phyloP scores from a whole-genome alignment of 2,329 filamentous ascomycete genomes.

The Coccinonectria pachysandricola region DNA sequence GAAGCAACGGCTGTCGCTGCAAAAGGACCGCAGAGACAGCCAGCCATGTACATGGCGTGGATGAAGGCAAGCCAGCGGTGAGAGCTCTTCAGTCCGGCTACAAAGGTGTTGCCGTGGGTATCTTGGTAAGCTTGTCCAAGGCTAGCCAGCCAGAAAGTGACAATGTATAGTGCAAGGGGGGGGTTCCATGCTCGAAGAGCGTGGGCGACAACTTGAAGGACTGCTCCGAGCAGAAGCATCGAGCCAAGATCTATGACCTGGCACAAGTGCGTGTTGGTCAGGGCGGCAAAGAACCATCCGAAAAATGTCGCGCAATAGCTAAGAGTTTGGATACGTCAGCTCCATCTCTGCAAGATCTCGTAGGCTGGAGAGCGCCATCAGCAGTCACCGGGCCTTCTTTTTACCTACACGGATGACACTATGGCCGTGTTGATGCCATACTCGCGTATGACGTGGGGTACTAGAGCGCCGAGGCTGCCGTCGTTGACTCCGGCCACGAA shows the following conservation, averaged over 20 bases:
- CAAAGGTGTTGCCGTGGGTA: slow-evolving; percentile 50
- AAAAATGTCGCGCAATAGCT: slow-evolving; percentile 42
- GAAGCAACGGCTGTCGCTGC: slow-evolving; percentile 37
- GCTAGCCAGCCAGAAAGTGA: slow-evolving; percentile 36
- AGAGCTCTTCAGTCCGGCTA: slow-evolving; percentile 36
- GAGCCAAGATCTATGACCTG: slow-evolving; percentile 42
- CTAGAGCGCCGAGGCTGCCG: slow-evolving; percentile 48
- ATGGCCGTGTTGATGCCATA: slow-evolving; percentile 41
- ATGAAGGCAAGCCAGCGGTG: slow-evolving; percentile 52
- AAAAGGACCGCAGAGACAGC: slow-evolving; percentile 44
- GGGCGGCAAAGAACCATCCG: slow-evolving; percentile 46
- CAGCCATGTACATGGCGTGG: slow-evolving; percentile 47
- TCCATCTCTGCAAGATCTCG: no score
- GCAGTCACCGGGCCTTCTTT: no score
- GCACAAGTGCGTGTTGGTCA: slow-evolving; percentile 41
- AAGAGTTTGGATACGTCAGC: no score
- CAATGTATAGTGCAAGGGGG: neutral
- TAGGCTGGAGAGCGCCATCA: no score
- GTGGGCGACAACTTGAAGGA: slow-evolving; percentile 31
- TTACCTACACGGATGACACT: slow-evolving; percentile 36
- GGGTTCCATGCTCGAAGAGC: neutral
- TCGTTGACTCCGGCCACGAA: slow-evolving; percentile 55
- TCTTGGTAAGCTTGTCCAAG: slow-evolving; percentile 52
- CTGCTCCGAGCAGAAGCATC: slow-evolving; percentile 43
- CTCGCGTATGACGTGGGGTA: slow-evolving; percentile 48